These are phyloP conservation scores for Typha latifolia DNA, from an alignment of 176 grass and related monocot genomes.

Conservation along the genomic window DNA sequence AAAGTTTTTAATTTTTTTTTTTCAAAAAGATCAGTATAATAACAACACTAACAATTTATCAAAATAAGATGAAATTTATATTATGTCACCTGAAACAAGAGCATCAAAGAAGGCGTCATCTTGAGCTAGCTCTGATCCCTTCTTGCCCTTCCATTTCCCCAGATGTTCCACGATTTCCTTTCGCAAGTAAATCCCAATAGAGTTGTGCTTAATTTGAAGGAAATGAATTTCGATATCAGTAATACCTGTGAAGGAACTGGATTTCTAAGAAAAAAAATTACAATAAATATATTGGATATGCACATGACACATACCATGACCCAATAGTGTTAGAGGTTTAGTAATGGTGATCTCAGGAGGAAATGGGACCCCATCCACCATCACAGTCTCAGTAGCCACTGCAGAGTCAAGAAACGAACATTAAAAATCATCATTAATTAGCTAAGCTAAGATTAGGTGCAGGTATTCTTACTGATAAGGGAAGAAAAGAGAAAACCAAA, in stretches of 20 bases:
- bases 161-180: constrained; percentile 26
- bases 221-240: constrained; percentile 99
- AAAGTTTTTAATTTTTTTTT: background rate
- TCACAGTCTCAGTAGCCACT: constrained; percentile 42
- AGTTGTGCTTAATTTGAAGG: constrained; percentile 88
- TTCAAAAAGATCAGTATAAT: no score
- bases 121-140: constrained; percentile 17
- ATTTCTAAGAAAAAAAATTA: background rate
- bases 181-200: constrained; percentile 71
- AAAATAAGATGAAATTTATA: no score
- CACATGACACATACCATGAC: constrained; percentile 22
- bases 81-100: constrained; percentile 34
- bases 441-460: background rate
- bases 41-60: no score
- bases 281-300: background rate
- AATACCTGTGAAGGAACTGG: constrained; percentile 30
- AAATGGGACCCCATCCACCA: constrained; percentile 30
- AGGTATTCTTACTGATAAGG: constrained; percentile 1
- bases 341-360: constrained; percentile 28
- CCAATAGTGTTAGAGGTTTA: constrained; percentile 33
- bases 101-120: constrained; percentile 65
- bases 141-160: constrained; percentile 41
- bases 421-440: background rate
- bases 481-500: background rate
- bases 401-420: constrained; percentile 13